These are phyloP conservation scores for Euryodendron excelsum DNA, from an alignment of 148 eudicot species.

Conservation along the genomic window DNA sequence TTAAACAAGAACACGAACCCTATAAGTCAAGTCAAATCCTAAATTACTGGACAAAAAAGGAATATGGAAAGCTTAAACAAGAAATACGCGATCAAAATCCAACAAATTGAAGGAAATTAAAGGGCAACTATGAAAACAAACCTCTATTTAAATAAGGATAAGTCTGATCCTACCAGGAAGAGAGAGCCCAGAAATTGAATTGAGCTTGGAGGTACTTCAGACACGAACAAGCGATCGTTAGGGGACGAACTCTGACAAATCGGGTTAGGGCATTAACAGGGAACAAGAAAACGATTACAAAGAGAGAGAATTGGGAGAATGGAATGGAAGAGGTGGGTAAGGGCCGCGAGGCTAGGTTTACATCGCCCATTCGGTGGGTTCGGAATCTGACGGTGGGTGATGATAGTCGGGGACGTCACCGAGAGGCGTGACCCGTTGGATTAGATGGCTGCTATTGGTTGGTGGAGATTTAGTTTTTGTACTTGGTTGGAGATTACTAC, in stretches of 20 bases:
- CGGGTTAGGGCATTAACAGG: background rate
- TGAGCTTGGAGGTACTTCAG: background rate
- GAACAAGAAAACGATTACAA: background rate
- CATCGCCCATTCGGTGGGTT: too few relatives aligned
- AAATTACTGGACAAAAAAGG: background rate
- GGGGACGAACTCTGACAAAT: background rate
- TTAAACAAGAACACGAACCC: too few relatives aligned
- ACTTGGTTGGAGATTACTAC: too few relatives aligned
- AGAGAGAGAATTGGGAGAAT: background rate
- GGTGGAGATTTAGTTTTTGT: background rate
- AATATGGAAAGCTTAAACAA: background rate
- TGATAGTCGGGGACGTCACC: background rate
- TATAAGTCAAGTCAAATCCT: background rate
- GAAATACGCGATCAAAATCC: background rate
- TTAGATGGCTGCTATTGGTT: background rate
- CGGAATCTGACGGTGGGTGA: background rate
- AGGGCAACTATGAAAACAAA: background rate
- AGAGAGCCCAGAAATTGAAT: background rate
- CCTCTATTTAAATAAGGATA: background rate
- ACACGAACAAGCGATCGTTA: background rate
- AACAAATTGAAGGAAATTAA: background rate
- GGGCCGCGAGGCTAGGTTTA: background rate
- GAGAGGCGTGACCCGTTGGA: background rate
- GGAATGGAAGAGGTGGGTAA: background rate
- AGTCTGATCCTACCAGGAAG: background rate